A percentile compares a stretch with the other conserved stretches of the same genome.
These are phyloP conservation scores for Toxicodendron radicans DNA, from an alignment of 345 rosid genomes.

Conservation along the genomic window DNA sequence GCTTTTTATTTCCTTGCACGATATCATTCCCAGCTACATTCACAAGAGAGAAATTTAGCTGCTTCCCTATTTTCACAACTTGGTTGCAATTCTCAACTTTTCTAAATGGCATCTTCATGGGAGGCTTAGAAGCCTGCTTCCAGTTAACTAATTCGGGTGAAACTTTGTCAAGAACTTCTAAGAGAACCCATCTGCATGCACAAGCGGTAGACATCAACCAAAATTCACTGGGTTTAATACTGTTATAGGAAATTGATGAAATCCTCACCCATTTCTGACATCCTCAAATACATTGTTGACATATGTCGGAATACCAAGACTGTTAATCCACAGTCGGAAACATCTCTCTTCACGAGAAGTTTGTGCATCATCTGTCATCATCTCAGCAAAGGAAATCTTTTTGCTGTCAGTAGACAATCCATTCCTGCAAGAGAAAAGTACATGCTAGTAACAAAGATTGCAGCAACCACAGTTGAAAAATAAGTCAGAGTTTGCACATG, in stretches of 20 bases:
- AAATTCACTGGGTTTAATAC: conserved; percentile 1
- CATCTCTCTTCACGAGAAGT: conserved; percentile 98
- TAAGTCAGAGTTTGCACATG: not conserved
- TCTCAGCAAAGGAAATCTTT: conserved; percentile 81
- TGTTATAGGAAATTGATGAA: not conserved
- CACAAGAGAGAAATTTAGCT: conserved; percentile 78
- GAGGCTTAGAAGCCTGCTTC: conserved; percentile 84
- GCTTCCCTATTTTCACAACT: conserved; percentile 74
- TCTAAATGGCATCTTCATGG: conserved; percentile 89
- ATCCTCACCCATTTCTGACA: conserved; percentile 82
- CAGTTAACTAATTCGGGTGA: conserved; percentile 73
- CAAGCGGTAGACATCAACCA: conserved; percentile 24
- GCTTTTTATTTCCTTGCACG: conserved; percentile 91
- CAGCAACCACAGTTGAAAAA: not conserved
- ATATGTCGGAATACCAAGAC: conserved; percentile 80
- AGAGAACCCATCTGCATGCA: conserved; percentile 80
- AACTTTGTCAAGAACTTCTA: conserved; percentile 81
- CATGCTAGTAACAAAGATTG: conserved; percentile 19
- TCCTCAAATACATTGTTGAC: conserved; percentile 91
- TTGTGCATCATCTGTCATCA: conserved; percentile 95
- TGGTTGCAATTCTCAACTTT: conserved; percentile 93
- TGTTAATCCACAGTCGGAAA: conserved; percentile 97
- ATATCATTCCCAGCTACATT: conserved; percentile 97
- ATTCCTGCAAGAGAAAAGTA: conserved; percentile 58
- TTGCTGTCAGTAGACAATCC: conserved; percentile 66